These are phyloP conservation scores for Penicillium argentinense DNA, from an alignment of 495 filamentous ascomycete genomes.

Conservation along the genomic window DNA sequence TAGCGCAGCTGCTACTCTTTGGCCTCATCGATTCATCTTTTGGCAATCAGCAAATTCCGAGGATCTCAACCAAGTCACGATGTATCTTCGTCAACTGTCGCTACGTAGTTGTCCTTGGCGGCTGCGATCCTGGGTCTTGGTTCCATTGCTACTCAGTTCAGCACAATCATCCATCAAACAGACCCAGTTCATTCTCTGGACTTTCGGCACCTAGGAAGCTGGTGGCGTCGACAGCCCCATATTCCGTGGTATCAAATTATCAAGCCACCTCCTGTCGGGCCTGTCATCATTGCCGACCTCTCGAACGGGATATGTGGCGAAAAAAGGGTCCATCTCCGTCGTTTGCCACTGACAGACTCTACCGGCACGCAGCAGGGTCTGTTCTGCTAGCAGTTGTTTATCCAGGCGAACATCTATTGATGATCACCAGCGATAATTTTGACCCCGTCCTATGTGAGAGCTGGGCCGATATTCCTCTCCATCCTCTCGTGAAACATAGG, in stretches of 20 bases:
- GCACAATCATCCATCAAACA: background rate
- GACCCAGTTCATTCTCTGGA: background rate
- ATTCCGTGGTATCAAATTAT: background rate
- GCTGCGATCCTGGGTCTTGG: background rate
- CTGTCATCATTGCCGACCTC: background rate
- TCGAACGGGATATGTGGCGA: background rate
- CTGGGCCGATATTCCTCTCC: background rate
- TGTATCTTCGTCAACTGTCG: background rate
- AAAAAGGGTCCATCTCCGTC: constrained; percentile 2
- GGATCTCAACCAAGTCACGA: background rate
- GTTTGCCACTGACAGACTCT: background rate
- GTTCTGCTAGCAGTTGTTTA: constrained; percentile 1
- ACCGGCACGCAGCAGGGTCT: background rate
- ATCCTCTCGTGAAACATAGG: background rate
- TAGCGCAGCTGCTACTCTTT: background rate
- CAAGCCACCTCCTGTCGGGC: background rate
- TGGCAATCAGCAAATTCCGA: background rate
- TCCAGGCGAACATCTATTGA: background rate
- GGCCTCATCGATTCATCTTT: background rate
- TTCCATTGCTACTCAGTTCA: background rate
- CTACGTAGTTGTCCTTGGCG: background rate
- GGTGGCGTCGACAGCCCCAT: background rate
- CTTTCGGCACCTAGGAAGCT: background rate
- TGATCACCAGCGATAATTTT: background rate
- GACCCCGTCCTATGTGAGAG: background rate